Base-by-base conservation (phyloP, 2,329 filamentous ascomycete genomes). In the Ophiostoma ulmi region DNA sequence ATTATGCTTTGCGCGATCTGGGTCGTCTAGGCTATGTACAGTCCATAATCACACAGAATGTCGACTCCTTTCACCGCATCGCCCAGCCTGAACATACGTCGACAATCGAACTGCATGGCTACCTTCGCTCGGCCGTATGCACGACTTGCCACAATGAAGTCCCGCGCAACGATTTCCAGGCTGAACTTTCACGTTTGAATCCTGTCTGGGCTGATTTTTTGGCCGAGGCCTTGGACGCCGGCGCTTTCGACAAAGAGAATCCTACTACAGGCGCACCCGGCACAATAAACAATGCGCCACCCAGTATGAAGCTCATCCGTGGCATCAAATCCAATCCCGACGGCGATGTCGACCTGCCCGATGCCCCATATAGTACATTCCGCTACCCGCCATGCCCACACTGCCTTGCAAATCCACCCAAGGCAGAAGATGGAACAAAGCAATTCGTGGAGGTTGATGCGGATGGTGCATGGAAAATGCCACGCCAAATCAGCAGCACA, bases 11-110 rank as follows among this genome's bases (percentile, higher is more conserved):
- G 71, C 85, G 87, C 69, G 85, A 90, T 73, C 82, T 98, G 48
- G 91, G 88, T 2, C 80, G 85, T 5, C 81, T 95, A 74, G 94
- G 93, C 2, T 80, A 93, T 68, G 83, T 97, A 61, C 86, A 85
- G 71, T 87, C 83, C 69, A 91, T 97, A 72, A 88, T 99, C 75
- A 98, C 95, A 58, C 95, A 99, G 78, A 98, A 98, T 77, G 95
- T 99, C 69, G 95, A 99, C 80, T 97, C 93, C 2, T 97, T 99
- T 78, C 95, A 99, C 79, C 83, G 86, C 2, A 81, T 81, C 72
- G 91, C 93, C 0, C 94, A 97, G 79, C 92, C 93, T 0, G 78
- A 83, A 11, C 80, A 94, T 63, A 85, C 87, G 6, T 20, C 69
- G 38, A 95, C 92, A 11, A 82, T 96, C 65, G 94, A 98, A 80